Base-by-base conservation (phyloP, 768 basidiomycete species). In the Royoungia palumana region DNA sequence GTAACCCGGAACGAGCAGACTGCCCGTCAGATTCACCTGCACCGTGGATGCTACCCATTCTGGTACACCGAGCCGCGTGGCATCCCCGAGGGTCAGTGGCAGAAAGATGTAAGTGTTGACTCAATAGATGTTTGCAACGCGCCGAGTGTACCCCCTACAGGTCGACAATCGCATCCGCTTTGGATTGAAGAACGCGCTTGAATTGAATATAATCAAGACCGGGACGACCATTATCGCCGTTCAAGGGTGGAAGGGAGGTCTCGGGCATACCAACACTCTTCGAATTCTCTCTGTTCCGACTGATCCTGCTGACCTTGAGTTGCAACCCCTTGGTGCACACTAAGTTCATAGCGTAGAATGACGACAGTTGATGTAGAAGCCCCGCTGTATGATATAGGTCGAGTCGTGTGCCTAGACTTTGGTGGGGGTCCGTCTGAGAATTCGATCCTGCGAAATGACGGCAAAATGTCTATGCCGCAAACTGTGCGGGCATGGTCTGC, bases 221-320 rank as follows among this genome's bases (percentile, higher is more conserved):
- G 90, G 92, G 46, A 84, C 84, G 45, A 91, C 94, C 21, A 80
- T 99, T 62, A 77, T 98, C 54, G 95, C 95, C 41, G 88, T 99
- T 5, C 96, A 98, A 70, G 96, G 96, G n/a, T 99, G 95, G 95
- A 95, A 94, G 74, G 91, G 94, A 37, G 96, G 96, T 50, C 81
- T 96, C 38, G 94, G 94, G 27, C 93, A 96, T 72, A 94, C 92
- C 56, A 94, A 94, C 76, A 93, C 90, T 12, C 74, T 94, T 49
- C 85, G 91, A 42, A 79, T 94, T 53, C 70, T 94, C 58, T 82
- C 81, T 35, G 91, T 93, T 38, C 91, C 91, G 16, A 90, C 87
- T 20, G 88, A 92, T 60, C 53, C 70, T 28, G 87, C 85, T 43
- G 91, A 94, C 65, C 71, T 94, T 44, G 82, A 86, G 68, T 58